Conservation (phyloP, 2,329 filamentous ascomycete genomes). For the Aureobasidium uvarum region DNA sequence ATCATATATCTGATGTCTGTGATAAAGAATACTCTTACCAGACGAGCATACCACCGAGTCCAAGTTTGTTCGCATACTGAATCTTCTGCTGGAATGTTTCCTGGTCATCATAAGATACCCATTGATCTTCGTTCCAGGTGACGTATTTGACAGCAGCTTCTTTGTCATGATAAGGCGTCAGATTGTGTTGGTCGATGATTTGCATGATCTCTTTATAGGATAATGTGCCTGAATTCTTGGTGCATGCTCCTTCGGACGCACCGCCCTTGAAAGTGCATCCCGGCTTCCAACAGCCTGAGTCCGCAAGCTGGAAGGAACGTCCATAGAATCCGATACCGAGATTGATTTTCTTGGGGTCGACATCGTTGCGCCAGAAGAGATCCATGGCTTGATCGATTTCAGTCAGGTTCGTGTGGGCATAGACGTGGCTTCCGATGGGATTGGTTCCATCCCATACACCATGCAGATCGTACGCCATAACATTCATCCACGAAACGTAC, state of each 20-base stretch:
- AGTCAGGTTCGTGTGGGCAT: constrained; percentile 48
- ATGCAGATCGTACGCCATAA: constrained; percentile 50
- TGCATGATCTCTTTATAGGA: constrained; percentile 30
- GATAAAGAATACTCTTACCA: too few relatives aligned
- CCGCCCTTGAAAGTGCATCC: constrained; percentile 28
- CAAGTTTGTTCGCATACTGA: background rate
- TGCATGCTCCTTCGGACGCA: constrained; percentile 34
- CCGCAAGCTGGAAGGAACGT: constrained; percentile 36
- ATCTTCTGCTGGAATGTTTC: background rate
- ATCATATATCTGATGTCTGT: too few relatives aligned
- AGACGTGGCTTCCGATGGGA: constrained; percentile 30
- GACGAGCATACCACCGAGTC: background rate
- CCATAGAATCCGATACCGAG: constrained; percentile 52
- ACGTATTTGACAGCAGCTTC: background rate
- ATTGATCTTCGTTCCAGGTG: background rate
- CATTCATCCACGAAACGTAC: too few relatives aligned
- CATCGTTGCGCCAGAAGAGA: constrained; percentile 48
- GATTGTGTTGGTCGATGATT: background rate
- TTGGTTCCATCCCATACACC: constrained; percentile 42
- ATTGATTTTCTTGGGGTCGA: constrained; percentile 44
- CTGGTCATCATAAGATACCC: background rate
- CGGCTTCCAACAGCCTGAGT: constrained; percentile 30
- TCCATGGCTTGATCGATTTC: constrained; percentile 47
- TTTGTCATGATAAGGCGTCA: background rate
- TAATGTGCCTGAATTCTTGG: constrained; percentile 31